Conservation (phyloP, 129 eudicot species). For the Oenanthe sinensis region DNA sequence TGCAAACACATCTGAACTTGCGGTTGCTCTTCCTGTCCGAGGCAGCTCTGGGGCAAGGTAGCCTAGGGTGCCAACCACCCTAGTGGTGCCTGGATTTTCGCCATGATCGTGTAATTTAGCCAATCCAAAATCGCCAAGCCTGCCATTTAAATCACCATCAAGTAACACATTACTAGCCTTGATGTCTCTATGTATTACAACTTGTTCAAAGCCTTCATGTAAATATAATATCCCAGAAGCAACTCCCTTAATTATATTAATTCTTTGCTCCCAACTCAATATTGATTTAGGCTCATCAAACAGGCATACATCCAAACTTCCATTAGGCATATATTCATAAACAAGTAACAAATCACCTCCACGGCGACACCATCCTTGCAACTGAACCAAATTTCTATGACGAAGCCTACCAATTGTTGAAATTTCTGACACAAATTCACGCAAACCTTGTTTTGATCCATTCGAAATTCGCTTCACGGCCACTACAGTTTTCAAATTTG, state of each 20-base stretch:
- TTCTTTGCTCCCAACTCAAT: constrained; percentile 12
- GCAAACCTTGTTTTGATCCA: constrained; percentile 32
- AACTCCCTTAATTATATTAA: constrained; percentile 14
- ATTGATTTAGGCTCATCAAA: neutral
- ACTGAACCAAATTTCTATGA: constrained; percentile 31
- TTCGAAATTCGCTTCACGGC: constrained; percentile 34
- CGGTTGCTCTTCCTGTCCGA: constrained; percentile 15
- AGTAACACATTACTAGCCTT: constrained; percentile 25
- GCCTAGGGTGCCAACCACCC: constrained; percentile 21
- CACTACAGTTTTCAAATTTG: constrained; percentile 11
- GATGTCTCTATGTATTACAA: constrained; percentile 19
- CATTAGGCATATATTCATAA: constrained; percentile 34
- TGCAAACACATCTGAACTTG: constrained; percentile 20
- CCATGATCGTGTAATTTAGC: constrained; percentile 22
- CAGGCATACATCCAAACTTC: constrained; percentile 19
- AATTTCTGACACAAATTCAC: constrained; percentile 32
- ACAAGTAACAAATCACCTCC: constrained; percentile 27
- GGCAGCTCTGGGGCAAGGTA: constrained; percentile 20
- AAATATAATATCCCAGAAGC: constrained; percentile 16
- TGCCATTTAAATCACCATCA: constrained; percentile 14
- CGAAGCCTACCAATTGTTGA: constrained; percentile 27
- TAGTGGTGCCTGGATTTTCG: constrained; percentile 11
- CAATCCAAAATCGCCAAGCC: constrained; percentile 20
- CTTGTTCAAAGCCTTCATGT: constrained; percentile 21
- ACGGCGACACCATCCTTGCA: constrained; percentile 33